Conservation (phyloP, 331 rosid genomes). For the Acacia concinna region DNA sequence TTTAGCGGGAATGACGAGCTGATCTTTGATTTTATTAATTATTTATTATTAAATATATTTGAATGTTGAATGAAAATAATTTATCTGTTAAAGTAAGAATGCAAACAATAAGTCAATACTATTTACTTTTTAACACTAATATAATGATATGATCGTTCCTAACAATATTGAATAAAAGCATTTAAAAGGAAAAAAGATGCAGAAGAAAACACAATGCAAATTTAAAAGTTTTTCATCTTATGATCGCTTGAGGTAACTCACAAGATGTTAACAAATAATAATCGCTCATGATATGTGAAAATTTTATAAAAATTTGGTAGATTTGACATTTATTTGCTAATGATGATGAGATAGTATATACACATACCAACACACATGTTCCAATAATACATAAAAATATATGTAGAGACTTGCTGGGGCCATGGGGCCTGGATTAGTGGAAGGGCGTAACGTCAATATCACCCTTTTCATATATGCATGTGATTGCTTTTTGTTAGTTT, state of each 20-base stretch:
- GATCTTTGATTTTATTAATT: not conserved
- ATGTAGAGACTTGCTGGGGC: no score
- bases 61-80: not conserved
- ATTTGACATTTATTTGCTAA: not conserved
- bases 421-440: not conserved
- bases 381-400: no score
- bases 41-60: not conserved
- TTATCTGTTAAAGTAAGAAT: not conserved
- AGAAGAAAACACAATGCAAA: not conserved
- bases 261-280: not conserved
- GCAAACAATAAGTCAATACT: not conserved
- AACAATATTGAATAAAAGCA: not conserved
- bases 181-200: not conserved
- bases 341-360: no score
- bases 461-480: not conserved
- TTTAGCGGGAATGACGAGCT: constrained; percentile 50
- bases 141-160: not conserved
- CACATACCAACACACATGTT: not conserved
- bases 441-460: not conserved
- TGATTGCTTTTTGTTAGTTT: constrained; percentile 1
- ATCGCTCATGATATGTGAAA: not conserved
- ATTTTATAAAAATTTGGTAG: not conserved
- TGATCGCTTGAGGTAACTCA: not conserved
- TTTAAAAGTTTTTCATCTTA: not conserved
- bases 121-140: not conserved